A percentile compares a stretch with the other conserved stretches of the same genome.
These are phyloP conservation scores for Yamadazyma sp. DNA, from an alignment of 805 yeast genomes.

Conservation along the genomic window DNA sequence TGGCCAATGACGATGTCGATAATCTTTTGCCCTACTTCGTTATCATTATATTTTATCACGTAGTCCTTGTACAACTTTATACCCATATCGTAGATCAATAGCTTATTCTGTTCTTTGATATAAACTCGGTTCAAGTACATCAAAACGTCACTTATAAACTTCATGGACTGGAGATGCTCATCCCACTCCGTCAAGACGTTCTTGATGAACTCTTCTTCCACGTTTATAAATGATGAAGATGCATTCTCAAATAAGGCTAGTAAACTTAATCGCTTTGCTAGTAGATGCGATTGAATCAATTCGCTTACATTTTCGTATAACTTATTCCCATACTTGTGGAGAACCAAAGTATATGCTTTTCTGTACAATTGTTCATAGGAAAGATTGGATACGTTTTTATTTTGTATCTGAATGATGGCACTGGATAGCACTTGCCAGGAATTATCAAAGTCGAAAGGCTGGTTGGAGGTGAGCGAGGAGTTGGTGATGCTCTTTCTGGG, in stretches of 20 bases:
- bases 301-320: conserved; percentile 60
- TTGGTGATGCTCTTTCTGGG: conserved; percentile 46
- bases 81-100: conserved; percentile 72
- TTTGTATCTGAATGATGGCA: conserved; percentile 72
- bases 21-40: conserved; percentile 51
- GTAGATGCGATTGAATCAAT: conserved; percentile 49
- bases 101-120: conserved; percentile 64
- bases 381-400: conserved; percentile 66
- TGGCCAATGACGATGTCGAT: conserved; percentile 53
- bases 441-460: conserved; percentile 55
- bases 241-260: conserved; percentile 17
- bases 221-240: conserved; percentile 1
- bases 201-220: conserved; percentile 35
- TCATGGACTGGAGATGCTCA: conserved; percentile 68
- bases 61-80: conserved; percentile 62
- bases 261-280: conserved; percentile 20
- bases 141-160: conserved; percentile 77
- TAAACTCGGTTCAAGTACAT: conserved; percentile 87
- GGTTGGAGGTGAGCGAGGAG: conserved; percentile 21
- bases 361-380: conserved; percentile 84
- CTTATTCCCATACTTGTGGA: conserved; percentile 64
- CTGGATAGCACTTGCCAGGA: conserved; percentile 64
- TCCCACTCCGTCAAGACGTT: conserved; percentile 56
- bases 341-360: conserved; percentile 72
- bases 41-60: conserved; percentile 50